These are phyloP conservation scores for Hippophae gyantsensis DNA, from an alignment of 306 rosid genomes.

Conservation along the genomic window DNA sequence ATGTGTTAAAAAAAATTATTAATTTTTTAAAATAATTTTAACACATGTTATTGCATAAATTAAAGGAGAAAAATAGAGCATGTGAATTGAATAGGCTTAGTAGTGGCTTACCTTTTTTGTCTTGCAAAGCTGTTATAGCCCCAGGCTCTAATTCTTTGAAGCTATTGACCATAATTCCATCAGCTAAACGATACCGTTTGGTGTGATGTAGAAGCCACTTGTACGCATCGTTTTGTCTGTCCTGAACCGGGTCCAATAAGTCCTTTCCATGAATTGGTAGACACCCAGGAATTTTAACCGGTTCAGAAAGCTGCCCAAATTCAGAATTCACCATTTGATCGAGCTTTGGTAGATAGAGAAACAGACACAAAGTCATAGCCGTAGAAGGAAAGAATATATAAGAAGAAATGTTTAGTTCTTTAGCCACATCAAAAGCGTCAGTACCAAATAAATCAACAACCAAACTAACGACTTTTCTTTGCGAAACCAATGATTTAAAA, in stretches of 20 bases:
- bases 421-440: slow-evolving; percentile 41
- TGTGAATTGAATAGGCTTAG: not conserved
- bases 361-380: slow-evolving; percentile 32
- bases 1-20: too few species aligned
- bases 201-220: slow-evolving; percentile 33
- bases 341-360: slow-evolving; percentile 34
- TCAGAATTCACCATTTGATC: slow-evolving; percentile 32
- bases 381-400: slow-evolving; percentile 45
- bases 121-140: slow-evolving; percentile 20
- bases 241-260: slow-evolving; percentile 46
- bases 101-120: slow-evolving; percentile 27
- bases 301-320: slow-evolving; percentile 34
- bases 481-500: slow-evolving; percentile 12
- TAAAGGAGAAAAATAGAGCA: too few species aligned
- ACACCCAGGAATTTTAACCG: slow-evolving; percentile 50
- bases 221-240: slow-evolving; percentile 48
- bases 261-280: slow-evolving; percentile 43
- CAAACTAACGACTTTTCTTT: slow-evolving; percentile 17
- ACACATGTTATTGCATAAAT: too few species aligned
- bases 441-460: slow-evolving; percentile 54
- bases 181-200: slow-evolving; percentile 32
- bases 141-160: slow-evolving; percentile 56
- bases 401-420: slow-evolving; percentile 27
- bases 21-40: too few species aligned
- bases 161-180: slow-evolving; percentile 46